Evolutionary conservation across 192 early-diverging fungal species (phyloP), one percentile per base, ranked within the genome.

Genomic region (Podila verticillata): DNA sequence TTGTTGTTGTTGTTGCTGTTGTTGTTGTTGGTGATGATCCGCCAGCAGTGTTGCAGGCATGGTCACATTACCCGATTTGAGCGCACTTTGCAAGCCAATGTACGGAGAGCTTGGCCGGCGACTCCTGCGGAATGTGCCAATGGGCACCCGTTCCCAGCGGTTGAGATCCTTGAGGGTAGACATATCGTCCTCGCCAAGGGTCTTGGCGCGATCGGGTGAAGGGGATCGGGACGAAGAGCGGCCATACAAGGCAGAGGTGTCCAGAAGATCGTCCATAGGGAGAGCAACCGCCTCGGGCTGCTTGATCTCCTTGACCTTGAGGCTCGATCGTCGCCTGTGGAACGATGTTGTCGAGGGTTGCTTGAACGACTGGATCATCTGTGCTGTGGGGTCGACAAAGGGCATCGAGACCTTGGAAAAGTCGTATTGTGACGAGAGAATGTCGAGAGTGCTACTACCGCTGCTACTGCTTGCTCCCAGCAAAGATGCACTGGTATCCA

Each of bases 91-190:
- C 19, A 80, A 39, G 8, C 73, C 73, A 29, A 84, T 70, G 66
- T 80, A 66, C 1, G 75, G 74, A 20, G 78, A 80, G 32, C 77
- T 81, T 1, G 75, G 66, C 44, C 73, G 61, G 39, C 84, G 80
- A 19, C 74, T 77, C 60, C 60, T 57, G 24, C 87, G 79, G 66
- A 86, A 88, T 0, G 83, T 84, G 57, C 87, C 84, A 34, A 88
- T 88, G 5, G 87, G 87, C 19, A 86, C 82, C 48, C 85, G 82
- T 39, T 88, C 72, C 87, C 87, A 88, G 12, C 84, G 84, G 61
- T 74, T 72, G 20, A 88, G 61, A 24, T 88, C 84, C 66, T 80
- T 80, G 29, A 80, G 66, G 0, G 39, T 32, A 2, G 75, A 73
- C 48, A 72, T 83, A 28, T 72, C 77, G 19, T 65, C 66, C n/a